These are phyloP conservation scores for Pseudogymnoascus sp. DNA, from an alignment of 2,329 filamentous ascomycete species.

Conservation along the genomic window DNA sequence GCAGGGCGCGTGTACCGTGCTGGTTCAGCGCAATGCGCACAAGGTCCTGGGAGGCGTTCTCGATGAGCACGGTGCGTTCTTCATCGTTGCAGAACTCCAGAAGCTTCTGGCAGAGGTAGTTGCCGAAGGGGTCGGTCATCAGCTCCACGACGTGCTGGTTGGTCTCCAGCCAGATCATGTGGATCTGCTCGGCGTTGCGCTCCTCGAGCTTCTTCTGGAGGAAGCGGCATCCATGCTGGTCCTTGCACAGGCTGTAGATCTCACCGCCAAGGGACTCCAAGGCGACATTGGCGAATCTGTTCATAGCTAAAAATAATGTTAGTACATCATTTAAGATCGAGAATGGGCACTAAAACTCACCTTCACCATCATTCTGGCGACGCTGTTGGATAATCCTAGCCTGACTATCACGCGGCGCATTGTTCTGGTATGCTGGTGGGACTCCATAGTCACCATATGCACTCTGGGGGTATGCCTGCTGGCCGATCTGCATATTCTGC, in stretches of 20 bases:
- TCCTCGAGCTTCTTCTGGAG: conserved; percentile 97
- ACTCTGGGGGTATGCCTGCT: conserved; percentile 46
- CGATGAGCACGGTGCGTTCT: conserved; percentile 85
- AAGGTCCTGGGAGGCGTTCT: conserved; percentile 80
- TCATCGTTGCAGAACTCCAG: conserved; percentile 92
- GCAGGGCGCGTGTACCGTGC: conserved; percentile 88
- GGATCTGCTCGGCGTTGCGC: conserved; percentile 69
- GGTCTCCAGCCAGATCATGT: conserved; percentile 91
- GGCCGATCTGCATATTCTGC: conserved; percentile 52
- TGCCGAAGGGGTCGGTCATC: conserved; percentile 98
- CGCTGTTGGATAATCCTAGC: conserved; percentile 67
- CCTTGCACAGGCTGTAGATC: conserved; percentile 88
- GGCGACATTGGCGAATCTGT: conserved; percentile 74
- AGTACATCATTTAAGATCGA: conserved; percentile 11
- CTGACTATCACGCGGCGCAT: conserved; percentile 62
- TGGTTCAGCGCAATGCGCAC: conserved; percentile 93
- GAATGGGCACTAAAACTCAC: conserved; percentile 32
- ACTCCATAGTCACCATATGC: conserved; percentile 35
- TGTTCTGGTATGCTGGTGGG: conserved; percentile 26
- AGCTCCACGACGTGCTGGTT: conserved; percentile 90
- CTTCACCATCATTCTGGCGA: conserved; percentile 65
- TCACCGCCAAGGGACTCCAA: conserved; percentile 73
- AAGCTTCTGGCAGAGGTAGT: conserved; percentile 98
- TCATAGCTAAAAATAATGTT: conserved; percentile 44
- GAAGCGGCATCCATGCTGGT: conserved; percentile 95